A percentile compares a stretch with the other conserved stretches of the same genome.
These are phyloP conservation scores for Mimosa bimucronata DNA, from an alignment of 306 rosid species.

Conservation along the genomic window DNA sequence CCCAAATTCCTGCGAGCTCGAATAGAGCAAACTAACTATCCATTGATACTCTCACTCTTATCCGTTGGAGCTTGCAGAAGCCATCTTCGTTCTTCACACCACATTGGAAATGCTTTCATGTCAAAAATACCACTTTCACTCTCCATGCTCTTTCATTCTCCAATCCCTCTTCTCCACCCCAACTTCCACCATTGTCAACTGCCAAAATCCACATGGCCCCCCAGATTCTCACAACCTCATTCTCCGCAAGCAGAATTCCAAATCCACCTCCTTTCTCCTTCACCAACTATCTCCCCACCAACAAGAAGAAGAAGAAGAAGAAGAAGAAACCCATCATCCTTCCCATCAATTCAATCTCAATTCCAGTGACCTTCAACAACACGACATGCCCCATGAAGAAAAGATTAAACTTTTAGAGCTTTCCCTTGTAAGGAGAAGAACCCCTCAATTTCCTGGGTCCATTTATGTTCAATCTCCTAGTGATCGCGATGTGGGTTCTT, in stretches of 20 bases:
- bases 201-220: slow-evolving; percentile 43
- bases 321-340: too few species aligned
- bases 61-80: slow-evolving; percentile 25
- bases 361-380: slow-evolving; percentile 41
- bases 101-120: slow-evolving; percentile 43
- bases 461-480: slow-evolving; percentile 77
- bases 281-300: slow-evolving; percentile 37
- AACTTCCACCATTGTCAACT: slow-evolving; percentile 34
- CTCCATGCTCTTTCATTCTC: slow-evolving; percentile 31
- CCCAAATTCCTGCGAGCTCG: neutral
- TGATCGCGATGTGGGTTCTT: slow-evolving; percentile 74
- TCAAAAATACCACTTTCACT: slow-evolving; percentile 39
- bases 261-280: slow-evolving; percentile 62
- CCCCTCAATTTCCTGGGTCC: slow-evolving; percentile 95
- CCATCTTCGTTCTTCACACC: slow-evolving; percentile 10
- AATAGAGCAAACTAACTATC: neutral
- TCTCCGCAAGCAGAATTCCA: slow-evolving; percentile 75
- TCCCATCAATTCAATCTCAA: neutral
- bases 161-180: slow-evolving; percentile 18
- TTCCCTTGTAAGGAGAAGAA: slow-evolving; percentile 74
- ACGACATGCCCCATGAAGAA: slow-evolving; percentile 50
- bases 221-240: slow-evolving; percentile 38
- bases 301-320: too few species aligned
- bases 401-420: slow-evolving; percentile 67
- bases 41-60: slow-evolving; percentile 11